These are phyloP conservation scores for Pseudocercospora cruenta DNA, from an alignment of 2,329 filamentous ascomycete species.

Conservation along the genomic window DNA sequence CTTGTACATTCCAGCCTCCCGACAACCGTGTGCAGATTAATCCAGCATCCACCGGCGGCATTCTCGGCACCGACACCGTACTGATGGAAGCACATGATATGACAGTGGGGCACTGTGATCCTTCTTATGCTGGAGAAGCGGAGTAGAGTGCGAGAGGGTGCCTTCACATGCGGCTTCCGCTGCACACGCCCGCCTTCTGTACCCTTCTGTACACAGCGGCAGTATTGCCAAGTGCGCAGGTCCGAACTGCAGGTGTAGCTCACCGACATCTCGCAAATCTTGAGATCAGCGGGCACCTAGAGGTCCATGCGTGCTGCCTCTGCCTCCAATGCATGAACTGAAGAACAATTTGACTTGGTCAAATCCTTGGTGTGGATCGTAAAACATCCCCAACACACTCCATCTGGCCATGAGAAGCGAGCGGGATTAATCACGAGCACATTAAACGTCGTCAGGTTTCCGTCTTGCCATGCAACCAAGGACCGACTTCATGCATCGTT, in stretches of 20 bases:
- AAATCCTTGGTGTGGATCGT: neutral
- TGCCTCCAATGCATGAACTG: neutral
- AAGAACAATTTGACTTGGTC: neutral
- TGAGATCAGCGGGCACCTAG: neutral
- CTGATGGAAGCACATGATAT: constrained; percentile 3
- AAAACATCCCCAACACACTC: neutral
- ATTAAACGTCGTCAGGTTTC: neutral
- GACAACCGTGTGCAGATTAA: neutral
- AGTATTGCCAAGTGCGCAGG: constrained; percentile 3
- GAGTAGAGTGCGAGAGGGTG: neutral
- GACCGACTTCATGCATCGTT: constrained; percentile 4
- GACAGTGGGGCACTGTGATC: neutral
- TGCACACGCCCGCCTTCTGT: neutral
- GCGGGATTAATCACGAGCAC: neutral
- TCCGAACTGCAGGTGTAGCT: neutral
- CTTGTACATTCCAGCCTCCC: neutral
- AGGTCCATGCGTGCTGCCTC: neutral
- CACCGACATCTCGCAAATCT: constrained; percentile 1
- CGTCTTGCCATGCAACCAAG: constrained; percentile 4
- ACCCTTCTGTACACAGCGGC: constrained; percentile 3
- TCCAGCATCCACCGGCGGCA: neutral
- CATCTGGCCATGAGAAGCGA: neutral
- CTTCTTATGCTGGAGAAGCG: neutral
- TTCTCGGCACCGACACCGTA: neutral
- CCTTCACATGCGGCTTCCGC: neutral